Conservation (phyloP, 2,329 filamentous ascomycete genomes). For the Decorospora gaudefroyi region DNA sequence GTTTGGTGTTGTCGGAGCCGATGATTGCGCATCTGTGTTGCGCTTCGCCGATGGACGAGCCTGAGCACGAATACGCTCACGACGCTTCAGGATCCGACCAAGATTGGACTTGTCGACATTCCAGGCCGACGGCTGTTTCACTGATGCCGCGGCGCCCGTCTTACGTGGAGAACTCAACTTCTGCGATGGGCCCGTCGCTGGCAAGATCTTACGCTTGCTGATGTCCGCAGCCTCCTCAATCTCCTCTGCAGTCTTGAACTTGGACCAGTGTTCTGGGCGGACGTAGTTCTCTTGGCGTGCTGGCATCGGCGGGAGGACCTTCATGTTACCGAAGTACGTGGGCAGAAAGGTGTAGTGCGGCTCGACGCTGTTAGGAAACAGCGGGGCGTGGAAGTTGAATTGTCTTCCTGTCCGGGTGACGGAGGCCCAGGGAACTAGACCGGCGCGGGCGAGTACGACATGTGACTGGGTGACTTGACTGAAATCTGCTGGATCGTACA, state of each 20-base stretch:
- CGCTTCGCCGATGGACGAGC: constrained; percentile 7
- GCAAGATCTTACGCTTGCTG: constrained; percentile 6
- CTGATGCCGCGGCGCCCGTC: neutral
- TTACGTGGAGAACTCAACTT: neutral
- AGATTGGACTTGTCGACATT: neutral
- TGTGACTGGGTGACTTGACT: constrained; percentile 11
- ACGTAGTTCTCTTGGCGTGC: constrained; percentile 1
- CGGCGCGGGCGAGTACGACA: constrained; percentile 19
- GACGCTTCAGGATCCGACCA: neutral
- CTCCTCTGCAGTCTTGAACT: constrained; percentile 20
- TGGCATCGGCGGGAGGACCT: constrained; percentile 14
- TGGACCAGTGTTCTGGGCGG: constrained; percentile 20
- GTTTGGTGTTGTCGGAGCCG: neutral
- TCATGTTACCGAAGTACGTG: constrained; percentile 26
- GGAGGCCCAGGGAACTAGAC: constrained; percentile 21
- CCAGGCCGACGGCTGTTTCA: neutral
- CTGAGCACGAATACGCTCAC: constrained; percentile 4
- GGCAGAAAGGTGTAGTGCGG: constrained; percentile 10
- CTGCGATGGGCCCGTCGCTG: neutral
- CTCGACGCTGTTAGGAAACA: neutral
- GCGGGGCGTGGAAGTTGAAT: constrained; percentile 15
- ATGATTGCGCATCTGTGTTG: neutral
- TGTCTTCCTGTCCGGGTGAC: constrained; percentile 18
- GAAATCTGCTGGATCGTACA: constrained; percentile 24
- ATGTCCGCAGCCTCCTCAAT: constrained; percentile 6